Base-by-base conservation (phyloP, 2,329 filamentous ascomycete genomes). In the Monilinia aucupariae region DNA sequence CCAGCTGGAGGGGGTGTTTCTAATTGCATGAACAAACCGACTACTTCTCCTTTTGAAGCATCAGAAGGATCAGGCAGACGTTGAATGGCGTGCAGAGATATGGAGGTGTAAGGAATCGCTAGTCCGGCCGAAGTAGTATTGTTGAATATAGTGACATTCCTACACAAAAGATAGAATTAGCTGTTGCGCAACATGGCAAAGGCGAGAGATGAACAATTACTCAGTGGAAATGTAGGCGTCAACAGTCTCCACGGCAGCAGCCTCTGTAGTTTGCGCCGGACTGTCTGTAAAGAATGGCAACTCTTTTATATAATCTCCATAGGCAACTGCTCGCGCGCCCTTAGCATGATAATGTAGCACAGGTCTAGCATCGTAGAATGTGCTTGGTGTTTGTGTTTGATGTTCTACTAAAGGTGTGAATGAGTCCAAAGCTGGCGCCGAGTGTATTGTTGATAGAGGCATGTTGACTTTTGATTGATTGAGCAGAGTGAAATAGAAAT, bases 71-170 rank as follows among this genome's bases (percentile, higher is more conserved):
- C 74, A 43, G 70, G 66, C n/a, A 74, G 65, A 62, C 85, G 83
- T 75, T 90, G 87, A 69, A 89, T 83, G 0, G 88, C 90, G 73
- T 92, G 89, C 20, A 92, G 85, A 27, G 86, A 86, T 73, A 93
- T 89, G 65, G 84, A 78, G 3, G 86, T 88, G 75, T 92, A 93
- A 0, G 88, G 85, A 67, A 92, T 88, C 48, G 84, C 81, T 51
- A 91, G 76, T 66, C 89, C 90, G 22, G 77, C 80, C 43, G 79
- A 78, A 15, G 79, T 81, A 4, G 80, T 74, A 15, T 77, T 75
- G 68, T 86, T 87, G 77, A 85, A 92, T 65, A 92, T 75, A 17
- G 80, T 85, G 62, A 92, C 79, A 68, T 80, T 77, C 69, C 82
- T 82, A 71, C 22, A 8, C 4, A n/a, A 37, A 13, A 34, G 1